Evolutionary conservation across 2,329 filamentous ascomycete genomes (phyloP), one percentile per base, ranked within the genome.

Genomic region (Drechslera avenae): DNA sequence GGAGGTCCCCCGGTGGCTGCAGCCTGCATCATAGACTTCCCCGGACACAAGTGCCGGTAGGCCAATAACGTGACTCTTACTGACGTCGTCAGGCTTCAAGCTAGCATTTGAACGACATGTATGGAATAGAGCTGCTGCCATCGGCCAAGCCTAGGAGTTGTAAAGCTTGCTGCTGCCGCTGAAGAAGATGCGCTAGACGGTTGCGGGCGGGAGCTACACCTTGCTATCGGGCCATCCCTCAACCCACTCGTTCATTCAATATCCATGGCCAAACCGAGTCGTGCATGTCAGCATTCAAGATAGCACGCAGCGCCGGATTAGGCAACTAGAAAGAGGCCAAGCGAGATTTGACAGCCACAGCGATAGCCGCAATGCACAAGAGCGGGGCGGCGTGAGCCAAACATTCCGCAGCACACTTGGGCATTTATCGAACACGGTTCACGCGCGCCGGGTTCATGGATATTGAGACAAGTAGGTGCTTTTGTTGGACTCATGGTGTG

Each of bases 311-410:
- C 16, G n/a, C 30, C 33, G 17, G 16, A 39, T 45, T 36, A 18
- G 30, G 47, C 19, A 37, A 33, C 34, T 17, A 19, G 19, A 30
- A 9, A 23, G 26, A 31, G 9, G 26, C 26, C 28, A 50, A 39
- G 28, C 28, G 40, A 46, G 23, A 50, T 45, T 34, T 37, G 47
- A 50, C 47, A 50, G 40, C 30, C 21, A 19, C 17, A 31, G 37
- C 31, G 28, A 46, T 50, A 41, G 36, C 42, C 42, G 48, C 23
- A 30, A 50, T 46, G 42, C 42, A 46, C 31, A 13, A 46, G 31
- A 40, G 47, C 46, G 48, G 42, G 37, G 48, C n/a, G 17, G 36
- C 40, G n/a, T n/a, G n/a, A n/a, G n/a, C 42, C 42, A 39, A 41
- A 46, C 48, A 21, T 31, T 21, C 18, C 2, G 26, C 33, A n/a